phyloP scores from a whole-genome alignment of 257 asterid species.

The Capsicum chinense region DNA sequence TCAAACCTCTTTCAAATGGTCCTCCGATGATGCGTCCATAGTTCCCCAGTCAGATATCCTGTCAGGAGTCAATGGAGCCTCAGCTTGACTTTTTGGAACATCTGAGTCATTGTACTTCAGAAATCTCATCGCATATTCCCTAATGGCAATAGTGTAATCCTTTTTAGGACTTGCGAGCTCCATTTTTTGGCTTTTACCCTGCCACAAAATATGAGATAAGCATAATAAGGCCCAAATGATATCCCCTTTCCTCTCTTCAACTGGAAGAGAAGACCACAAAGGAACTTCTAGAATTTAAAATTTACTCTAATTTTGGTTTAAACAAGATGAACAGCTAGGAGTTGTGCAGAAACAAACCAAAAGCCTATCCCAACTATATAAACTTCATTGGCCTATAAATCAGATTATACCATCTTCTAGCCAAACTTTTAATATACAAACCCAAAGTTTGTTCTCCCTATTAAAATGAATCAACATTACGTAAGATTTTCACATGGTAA shows the following conservation, averaged over 20 bases:
- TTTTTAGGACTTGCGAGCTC: constrained; percentile 49
- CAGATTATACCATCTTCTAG: constrained; percentile 14
- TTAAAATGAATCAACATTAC: constrained; percentile 4
- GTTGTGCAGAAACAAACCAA: constrained; percentile 8
- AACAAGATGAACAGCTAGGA: constrained; percentile 7
- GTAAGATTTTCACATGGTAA: background rate
- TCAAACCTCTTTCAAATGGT: constrained; percentile 70
- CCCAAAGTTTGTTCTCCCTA: background rate
- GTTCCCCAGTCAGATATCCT: constrained; percentile 58
- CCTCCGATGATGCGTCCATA: constrained; percentile 60
- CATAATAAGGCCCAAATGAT: constrained; percentile 12
- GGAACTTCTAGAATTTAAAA: background rate
- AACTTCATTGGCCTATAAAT: background rate
- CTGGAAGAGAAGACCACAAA: background rate
- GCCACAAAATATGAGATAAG: constrained; percentile 36
- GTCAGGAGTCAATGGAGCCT: constrained; percentile 66
- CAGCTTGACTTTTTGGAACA: constrained; percentile 47
- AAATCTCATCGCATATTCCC: constrained; percentile 71
- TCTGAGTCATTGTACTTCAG: constrained; percentile 50
- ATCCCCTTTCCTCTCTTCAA: constrained; percentile 9
- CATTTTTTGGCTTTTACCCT: constrained; percentile 60
- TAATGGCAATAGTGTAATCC: constrained; percentile 55
- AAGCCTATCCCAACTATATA: constrained; percentile 1
- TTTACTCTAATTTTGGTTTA: background rate
- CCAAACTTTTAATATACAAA: constrained; percentile 5